A percentile compares a stretch with the other conserved stretches of the same genome.
Conservation (phyloP, 306 rosid species). For the Trifolium repens region DNA sequence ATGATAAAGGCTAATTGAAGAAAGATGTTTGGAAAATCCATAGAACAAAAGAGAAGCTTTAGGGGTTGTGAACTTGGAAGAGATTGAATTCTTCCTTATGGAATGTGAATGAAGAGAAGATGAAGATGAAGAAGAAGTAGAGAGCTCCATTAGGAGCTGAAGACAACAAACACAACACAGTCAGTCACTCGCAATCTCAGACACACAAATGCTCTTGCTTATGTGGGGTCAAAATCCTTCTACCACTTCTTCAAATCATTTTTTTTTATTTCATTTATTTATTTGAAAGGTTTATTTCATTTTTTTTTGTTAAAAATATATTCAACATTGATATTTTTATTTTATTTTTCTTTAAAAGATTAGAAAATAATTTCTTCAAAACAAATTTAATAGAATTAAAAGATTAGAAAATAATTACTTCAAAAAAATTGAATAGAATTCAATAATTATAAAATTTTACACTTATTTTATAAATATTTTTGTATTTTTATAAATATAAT, state of each 20-base stretch:
- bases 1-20: slow-evolving; percentile 41
- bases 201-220: slow-evolving; percentile 3
- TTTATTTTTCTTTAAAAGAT: no score
- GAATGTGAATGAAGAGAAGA: slow-evolving; percentile 47
- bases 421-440: no score
- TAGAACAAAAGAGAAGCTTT: slow-evolving; percentile 32
- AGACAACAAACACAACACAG: neutral
- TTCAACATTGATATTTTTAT: no score
- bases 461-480: no score
- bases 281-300: no score
- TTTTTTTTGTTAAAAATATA: no score
- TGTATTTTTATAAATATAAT: no score
- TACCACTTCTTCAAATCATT: slow-evolving; percentile 8
- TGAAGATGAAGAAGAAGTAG: slow-evolving; percentile 50
- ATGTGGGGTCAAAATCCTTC: slow-evolving; percentile 16
- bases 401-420: no score
- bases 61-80: neutral
- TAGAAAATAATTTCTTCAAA: no score
- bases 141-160: slow-evolving; percentile 67
- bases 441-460: no score
- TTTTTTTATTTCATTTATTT: neutral
- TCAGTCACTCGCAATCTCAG: slow-evolving; percentile 3
- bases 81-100: slow-evolving; percentile 43
- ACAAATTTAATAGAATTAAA: no score
- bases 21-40: slow-evolving; percentile 40